phyloP scores from a whole-genome alignment of 495 filamentous ascomycete genomes.

The Penicillium antarcticum region DNA sequence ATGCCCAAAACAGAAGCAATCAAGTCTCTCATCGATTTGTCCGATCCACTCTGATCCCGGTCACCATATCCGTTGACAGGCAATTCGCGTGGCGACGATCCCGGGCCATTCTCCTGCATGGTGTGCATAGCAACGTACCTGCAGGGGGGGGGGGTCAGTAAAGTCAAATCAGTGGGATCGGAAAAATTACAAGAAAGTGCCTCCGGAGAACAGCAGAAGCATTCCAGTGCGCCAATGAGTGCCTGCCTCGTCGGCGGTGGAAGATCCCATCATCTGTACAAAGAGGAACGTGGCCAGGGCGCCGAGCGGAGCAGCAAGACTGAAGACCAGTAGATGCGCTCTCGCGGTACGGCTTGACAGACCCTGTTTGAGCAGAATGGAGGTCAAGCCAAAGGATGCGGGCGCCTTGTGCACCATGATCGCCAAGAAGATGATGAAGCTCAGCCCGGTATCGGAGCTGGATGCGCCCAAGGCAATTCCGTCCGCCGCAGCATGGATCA shows the following conservation, averaged over 20 bases:
- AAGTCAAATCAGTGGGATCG: neutral
- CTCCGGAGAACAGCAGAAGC: conserved; percentile 84
- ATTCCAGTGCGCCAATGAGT: conserved; percentile 89
- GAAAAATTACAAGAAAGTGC: conserved; percentile 83
- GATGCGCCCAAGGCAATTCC: conserved; percentile 94
- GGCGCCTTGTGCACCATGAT: conserved; percentile 98
- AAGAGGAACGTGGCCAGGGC: conserved; percentile 79
- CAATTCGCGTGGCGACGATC: conserved; percentile 44
- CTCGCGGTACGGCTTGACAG: conserved; percentile 81
- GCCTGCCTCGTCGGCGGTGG: conserved; percentile 40
- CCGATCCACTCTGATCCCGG: conserved; percentile 37
- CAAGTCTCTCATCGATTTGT: conserved; percentile 52
- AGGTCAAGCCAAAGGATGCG: conserved; percentile 90
- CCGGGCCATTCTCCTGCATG: conserved; percentile 77
- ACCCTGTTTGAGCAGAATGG: conserved; percentile 82
- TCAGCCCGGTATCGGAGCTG: conserved; percentile 66
- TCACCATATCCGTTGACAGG: conserved; percentile 68
- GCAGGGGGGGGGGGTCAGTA: conserved; percentile 1
- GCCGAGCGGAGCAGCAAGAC: conserved; percentile 82
- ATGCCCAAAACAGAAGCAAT: conserved; percentile 81
- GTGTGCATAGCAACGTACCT: conserved; percentile 99
- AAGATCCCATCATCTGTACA: conserved; percentile 64
- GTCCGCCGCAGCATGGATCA: conserved; percentile 97
- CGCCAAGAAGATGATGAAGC: conserved; percentile 87
- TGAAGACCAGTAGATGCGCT: conserved; percentile 85